Base-by-base conservation (phyloP, 371 early-diverging fungal species). In the Encephalitozoon romaleae region DNA sequence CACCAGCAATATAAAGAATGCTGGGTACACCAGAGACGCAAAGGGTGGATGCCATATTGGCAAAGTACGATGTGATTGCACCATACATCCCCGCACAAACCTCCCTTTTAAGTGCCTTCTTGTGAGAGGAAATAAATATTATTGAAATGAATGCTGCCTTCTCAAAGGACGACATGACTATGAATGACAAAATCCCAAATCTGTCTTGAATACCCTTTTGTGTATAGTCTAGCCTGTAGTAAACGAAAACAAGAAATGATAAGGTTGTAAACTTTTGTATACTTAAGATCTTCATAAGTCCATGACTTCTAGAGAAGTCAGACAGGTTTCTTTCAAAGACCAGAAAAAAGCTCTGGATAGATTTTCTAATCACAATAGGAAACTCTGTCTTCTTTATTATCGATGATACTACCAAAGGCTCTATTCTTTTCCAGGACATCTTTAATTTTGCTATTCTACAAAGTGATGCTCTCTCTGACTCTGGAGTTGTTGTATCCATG, bases 101-200 rank as follows among this genome's bases (percentile, higher is more conserved):
- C 72, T 88, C 88, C 21, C 87, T 77, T 26, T 77, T 83, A 41
- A 86, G 82, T 72, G 87, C 86, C 32, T 65, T 68, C 63, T 85
- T 82, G 34, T 85, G 72, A 6, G 53, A 5, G 1, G 83, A 79
- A 41, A 85, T 83, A 21, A 80, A 74, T 18, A 45, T 81, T 38
- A 85, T 79, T 18, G 80, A 51, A 23, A 86, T 84, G 82, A 81
- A 81, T 3, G 84, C 78, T 38, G 81, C 81, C 34, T 83, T 79
- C 71, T 87, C 87, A 4, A 84, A 78, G 63, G 81, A 77, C 68
- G 87, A 86, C 64, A 87, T 77, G 25, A 79, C 15, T 42, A 79
- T 71, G 52, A 83, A 88, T 71, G 85, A 86, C 11, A 87, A 51
- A 12, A 84, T 78, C 15, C 87, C 87, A 47, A 80, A 26, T n/a